Evolutionary conservation across 2,329 filamentous ascomycete species (phyloP).

Genomic region (Trichoderma citrinoviride): DNA sequence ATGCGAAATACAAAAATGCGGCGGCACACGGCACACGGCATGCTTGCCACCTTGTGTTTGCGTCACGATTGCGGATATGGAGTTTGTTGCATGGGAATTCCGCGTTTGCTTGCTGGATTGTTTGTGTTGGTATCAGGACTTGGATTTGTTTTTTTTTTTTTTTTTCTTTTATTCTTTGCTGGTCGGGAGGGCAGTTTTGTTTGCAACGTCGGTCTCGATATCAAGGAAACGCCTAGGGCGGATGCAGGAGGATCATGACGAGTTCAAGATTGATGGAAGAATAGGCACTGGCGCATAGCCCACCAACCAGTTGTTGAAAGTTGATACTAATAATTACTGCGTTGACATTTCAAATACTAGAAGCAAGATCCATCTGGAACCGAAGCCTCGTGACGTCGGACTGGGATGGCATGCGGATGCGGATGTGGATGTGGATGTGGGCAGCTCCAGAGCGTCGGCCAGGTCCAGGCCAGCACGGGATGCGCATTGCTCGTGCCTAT

Average conservation of each 20-base stretch:
- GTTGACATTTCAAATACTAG: not conserved
- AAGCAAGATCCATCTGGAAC: not conserved
- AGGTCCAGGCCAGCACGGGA: not conserved
- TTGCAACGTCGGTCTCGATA: conserved; percentile 2
- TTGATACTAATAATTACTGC: conserved; percentile 16
- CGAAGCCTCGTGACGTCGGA: not conserved
- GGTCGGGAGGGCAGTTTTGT: not conserved
- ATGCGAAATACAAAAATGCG: not conserved
- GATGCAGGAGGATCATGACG: conserved; percentile 3
- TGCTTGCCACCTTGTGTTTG: not conserved
- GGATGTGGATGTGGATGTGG: not conserved
- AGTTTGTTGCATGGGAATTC: conserved; percentile 7
- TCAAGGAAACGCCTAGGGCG: not conserved
- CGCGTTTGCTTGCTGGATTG: not conserved
- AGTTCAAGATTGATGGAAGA: conserved; percentile 17
- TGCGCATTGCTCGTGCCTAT: not conserved
- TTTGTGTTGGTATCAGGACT: not conserved
- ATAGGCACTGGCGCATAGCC: conserved; percentile 12
- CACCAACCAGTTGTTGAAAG: not conserved
- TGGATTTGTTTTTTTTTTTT: not conserved
- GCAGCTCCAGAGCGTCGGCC: not conserved
- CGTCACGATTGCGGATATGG: conserved; percentile 4
- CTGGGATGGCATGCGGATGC: not conserved
- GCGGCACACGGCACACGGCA: not conserved
- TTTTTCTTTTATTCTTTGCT: not conserved